Conservation (phyloP, 2,329 filamentous ascomycete genomes). For the Myriosclerotinia curreyana region DNA sequence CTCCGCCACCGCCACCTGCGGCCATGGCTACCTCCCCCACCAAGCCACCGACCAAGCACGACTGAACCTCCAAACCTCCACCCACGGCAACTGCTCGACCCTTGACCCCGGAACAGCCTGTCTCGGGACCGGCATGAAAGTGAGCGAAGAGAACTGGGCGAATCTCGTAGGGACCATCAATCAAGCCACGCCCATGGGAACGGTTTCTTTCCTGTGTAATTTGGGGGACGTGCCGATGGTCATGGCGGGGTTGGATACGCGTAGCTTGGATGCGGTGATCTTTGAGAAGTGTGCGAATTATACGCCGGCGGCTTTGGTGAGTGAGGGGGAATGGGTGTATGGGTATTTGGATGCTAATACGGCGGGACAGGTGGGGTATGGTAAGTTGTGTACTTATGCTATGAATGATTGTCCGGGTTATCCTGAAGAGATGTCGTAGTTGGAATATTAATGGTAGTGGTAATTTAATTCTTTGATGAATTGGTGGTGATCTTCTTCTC, state of each 20-base stretch:
- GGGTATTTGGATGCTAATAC: background rate
- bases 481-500: no score
- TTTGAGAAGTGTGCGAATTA: conserved; percentile 8
- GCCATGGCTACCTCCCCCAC: no score
- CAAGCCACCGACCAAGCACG: no score
- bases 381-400: conserved; percentile 13
- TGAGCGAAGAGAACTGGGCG: background rate
- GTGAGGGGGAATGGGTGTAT: conserved; percentile 4
- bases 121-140: background rate
- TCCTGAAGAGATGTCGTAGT: background rate
- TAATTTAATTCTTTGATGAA: no score
- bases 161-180: background rate
- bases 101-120: no score
- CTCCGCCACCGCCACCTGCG: no score
- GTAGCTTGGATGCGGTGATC: background rate
- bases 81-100: no score
- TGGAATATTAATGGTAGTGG: no score
- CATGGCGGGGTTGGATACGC: background rate
- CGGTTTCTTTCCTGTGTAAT: background rate
- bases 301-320: background rate
- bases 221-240: background rate
- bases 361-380: background rate
- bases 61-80: no score
- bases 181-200: background rate
- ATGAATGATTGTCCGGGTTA: background rate